Evolutionary conservation across 2,329 filamentous ascomycete genomes (phyloP).

Genomic region (Nigrospora sphaerica): DNA sequence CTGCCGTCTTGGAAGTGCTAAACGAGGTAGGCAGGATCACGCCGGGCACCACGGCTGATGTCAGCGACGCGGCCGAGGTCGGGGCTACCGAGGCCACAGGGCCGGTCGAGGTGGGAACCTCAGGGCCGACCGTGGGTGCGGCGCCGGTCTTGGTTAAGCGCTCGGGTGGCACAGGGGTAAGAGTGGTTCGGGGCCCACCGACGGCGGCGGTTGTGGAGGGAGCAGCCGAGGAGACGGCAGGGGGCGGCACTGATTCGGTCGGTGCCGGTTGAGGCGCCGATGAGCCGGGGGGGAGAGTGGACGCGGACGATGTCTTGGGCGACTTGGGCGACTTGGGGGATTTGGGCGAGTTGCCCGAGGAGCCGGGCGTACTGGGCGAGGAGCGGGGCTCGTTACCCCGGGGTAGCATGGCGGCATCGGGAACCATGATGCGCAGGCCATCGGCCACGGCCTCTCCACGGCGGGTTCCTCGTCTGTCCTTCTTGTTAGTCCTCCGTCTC

Average conservation of each 20-base stretch:
- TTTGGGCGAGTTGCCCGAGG: background rate
- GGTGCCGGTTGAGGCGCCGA: background rate
- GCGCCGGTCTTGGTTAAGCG: background rate
- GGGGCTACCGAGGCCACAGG: too few species aligned
- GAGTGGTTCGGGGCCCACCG: background rate
- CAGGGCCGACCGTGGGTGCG: too few species aligned
- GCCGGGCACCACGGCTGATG: too few species aligned
- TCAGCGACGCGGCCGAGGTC: too few species aligned
- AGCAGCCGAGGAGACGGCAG: background rate
- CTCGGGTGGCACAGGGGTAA: background rate
- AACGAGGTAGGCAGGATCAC: too few species aligned
- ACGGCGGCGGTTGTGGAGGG: background rate
- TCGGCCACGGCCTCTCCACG: slow-evolving; percentile 4
- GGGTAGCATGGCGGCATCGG: background rate
- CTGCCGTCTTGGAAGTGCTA: background rate
- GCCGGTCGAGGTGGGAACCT: too few species aligned
- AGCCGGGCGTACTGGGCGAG: background rate
- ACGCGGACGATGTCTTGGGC: background rate
- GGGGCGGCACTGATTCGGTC: background rate
- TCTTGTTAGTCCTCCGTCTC: too few species aligned
- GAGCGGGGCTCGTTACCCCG: background rate
- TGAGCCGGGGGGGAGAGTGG: background rate
- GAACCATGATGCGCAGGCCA: slow-evolving; percentile 2
- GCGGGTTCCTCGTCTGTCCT: slow-evolving; percentile 4
- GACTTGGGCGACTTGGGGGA: background rate